Evolutionary conservation across 306 rosid genomes (phyloP).

Genomic region (Trifolium fragiferum): DNA sequence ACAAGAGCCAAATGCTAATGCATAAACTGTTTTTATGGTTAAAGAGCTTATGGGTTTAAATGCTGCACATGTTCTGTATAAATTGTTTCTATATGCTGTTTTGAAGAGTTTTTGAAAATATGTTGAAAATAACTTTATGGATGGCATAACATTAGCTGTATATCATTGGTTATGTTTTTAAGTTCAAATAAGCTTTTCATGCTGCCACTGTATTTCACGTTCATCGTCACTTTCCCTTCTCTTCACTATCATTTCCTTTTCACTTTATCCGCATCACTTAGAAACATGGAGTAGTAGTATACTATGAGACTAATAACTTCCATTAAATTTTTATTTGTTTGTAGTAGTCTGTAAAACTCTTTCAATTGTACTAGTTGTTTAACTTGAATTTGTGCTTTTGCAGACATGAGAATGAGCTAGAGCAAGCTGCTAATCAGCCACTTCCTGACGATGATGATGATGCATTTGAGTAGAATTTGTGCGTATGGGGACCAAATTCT

Average conservation of each 20-base stretch:
- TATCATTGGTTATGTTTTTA: neutral
- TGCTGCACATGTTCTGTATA: neutral
- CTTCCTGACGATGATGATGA: slow-evolving; percentile 87
- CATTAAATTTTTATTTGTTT: neutral
- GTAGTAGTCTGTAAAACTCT: too few relatives aligned
- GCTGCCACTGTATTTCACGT: neutral
- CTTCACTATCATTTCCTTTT: neutral
- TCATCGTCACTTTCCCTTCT: neutral
- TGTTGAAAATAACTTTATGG: neutral
- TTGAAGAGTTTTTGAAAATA: neutral
- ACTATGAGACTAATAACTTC: neutral
- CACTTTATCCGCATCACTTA: neutral
- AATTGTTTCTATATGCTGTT: too few relatives aligned
- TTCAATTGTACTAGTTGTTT: neutral
- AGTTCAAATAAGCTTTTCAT: neutral
- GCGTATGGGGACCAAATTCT: neutral
- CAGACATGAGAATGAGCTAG: slow-evolving; percentile 81
- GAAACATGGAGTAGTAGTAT: too few relatives aligned
- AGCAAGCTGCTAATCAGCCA: slow-evolving; percentile 69
- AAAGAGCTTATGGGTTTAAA: neutral
- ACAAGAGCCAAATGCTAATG: neutral
- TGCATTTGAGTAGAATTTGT: slow-evolving; percentile 56
- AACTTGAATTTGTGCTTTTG: neutral
- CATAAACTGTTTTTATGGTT: too few relatives aligned
- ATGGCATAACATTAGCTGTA: neutral